phyloP scores from a whole-genome alignment of 345 rosid genomes.

The Populus alba region DNA sequence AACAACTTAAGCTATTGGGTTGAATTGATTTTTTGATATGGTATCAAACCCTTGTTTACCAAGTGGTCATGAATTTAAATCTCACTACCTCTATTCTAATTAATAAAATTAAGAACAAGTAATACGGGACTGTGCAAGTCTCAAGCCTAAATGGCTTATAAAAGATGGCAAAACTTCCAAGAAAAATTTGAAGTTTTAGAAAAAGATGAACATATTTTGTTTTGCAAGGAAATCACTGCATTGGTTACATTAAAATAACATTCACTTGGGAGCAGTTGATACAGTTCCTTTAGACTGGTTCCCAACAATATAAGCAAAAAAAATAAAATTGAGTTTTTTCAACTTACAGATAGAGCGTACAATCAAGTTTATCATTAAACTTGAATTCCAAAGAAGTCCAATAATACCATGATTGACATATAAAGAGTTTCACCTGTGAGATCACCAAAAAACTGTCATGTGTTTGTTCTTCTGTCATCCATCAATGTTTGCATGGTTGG shows the following conservation, averaged over 20 bases:
- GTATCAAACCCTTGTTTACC: too few species aligned
- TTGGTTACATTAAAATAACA: neutral
- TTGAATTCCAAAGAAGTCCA: neutral
- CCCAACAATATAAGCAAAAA: neutral
- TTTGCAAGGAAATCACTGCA: neutral
- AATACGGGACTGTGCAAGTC: too few species aligned
- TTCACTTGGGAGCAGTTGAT: neutral
- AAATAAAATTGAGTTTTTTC: neutral
- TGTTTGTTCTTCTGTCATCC: neutral
- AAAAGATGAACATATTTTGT: neutral
- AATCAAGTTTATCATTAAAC: neutral
- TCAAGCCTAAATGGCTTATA: neutral
- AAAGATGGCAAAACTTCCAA: neutral
- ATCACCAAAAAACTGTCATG: neutral
- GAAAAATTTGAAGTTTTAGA: neutral
- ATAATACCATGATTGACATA: neutral
- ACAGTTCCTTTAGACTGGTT: neutral
- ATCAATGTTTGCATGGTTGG: neutral
- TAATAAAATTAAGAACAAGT: too few species aligned
- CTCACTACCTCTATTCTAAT: too few species aligned
- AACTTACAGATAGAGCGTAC: neutral
- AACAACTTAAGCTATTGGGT: too few species aligned
- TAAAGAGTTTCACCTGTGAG: neutral
- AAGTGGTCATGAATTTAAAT: too few species aligned
- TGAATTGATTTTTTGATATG: too few species aligned